A percentile compares a stretch with the other conserved stretches of the same genome.
Conservation (phyloP, 2,329 filamentous ascomycete species). For the Epichloe sylvatica region DNA sequence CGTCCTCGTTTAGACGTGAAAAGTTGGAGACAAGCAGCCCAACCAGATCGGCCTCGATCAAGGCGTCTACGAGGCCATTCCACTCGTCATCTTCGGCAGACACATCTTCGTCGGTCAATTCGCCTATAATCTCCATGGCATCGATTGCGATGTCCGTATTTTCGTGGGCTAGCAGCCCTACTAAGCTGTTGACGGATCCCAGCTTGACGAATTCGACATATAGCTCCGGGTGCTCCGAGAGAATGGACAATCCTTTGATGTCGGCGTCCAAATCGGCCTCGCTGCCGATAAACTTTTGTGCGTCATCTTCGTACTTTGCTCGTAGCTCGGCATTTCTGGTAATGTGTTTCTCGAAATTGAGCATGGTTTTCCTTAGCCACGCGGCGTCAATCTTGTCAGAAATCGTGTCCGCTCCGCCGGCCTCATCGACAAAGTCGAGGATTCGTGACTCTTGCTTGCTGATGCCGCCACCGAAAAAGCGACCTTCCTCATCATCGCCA, state of each 20-base stretch:
- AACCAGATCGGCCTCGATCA: constrained; percentile 56
- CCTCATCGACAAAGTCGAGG: constrained; percentile 68
- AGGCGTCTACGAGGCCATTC: constrained; percentile 56
- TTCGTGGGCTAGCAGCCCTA: constrained; percentile 77
- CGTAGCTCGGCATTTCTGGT: constrained; percentile 81
- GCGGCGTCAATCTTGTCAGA: constrained; percentile 67
- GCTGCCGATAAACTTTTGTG: constrained; percentile 67
- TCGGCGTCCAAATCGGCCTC: constrained; percentile 85
- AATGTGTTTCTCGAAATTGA: constrained; percentile 83
- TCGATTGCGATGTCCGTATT: constrained; percentile 95
- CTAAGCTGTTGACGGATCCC: constrained; percentile 59
- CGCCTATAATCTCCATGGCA: constrained; percentile 74
- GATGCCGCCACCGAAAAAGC: constrained; percentile 91
- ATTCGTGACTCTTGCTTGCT: constrained; percentile 67
- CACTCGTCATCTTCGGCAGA: constrained; percentile 68
- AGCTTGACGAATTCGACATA: constrained; percentile 69
- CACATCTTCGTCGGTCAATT: constrained; percentile 89
- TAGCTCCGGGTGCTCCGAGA: constrained; percentile 74
- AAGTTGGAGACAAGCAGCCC: constrained; percentile 67
- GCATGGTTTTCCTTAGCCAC: constrained; percentile 70
- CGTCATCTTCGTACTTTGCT: constrained; percentile 68
- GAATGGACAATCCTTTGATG: constrained; percentile 73
- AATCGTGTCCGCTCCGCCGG: constrained; percentile 19
- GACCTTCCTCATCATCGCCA: constrained; percentile 73
- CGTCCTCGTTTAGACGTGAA: constrained; percentile 60